phyloP scores from a whole-genome alignment of 2,329 filamentous ascomycete species.

The Alternaria gansuensis region DNA sequence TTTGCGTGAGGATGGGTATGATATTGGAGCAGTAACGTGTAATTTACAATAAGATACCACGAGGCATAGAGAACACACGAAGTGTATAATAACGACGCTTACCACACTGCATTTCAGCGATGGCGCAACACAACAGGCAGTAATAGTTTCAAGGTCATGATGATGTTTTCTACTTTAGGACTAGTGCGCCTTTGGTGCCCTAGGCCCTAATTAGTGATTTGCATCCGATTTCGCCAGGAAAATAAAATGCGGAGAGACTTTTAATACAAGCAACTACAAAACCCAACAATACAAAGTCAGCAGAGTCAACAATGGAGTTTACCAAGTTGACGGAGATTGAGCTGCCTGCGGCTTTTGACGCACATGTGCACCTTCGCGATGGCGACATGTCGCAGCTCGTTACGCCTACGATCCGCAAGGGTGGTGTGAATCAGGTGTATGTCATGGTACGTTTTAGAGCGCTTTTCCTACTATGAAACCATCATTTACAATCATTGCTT shows the following conservation, averaged over 20 bases:
- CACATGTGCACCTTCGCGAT: conserved; percentile 63
- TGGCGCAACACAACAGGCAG: too few relatives aligned
- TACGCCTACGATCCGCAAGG: conserved; percentile 60
- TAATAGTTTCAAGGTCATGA: neutral
- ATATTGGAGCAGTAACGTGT: neutral
- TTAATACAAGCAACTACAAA: conserved; percentile 5
- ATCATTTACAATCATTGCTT: neutral
- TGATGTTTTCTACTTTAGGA: neutral
- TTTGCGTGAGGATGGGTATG: neutral
- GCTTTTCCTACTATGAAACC: neutral
- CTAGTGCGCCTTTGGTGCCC: conserved; percentile 2
- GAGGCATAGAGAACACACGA: neutral
- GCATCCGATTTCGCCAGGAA: neutral
- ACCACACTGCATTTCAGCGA: too few relatives aligned
- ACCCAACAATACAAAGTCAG: neutral
- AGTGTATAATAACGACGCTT: neutral
- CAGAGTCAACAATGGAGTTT: conserved; percentile 45
- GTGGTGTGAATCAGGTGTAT: conserved; percentile 63
- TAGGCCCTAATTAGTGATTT: neutral
- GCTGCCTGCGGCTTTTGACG: conserved; percentile 60
- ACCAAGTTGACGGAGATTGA: conserved; percentile 56
- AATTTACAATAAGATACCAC: conserved; percentile 6
- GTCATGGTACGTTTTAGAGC: conserved; percentile 57
- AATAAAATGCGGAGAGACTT: conserved; percentile 6
- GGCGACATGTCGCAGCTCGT: conserved; percentile 62